Percentiles rank a stretch among this genome's conserved stretches.
Evolutionary conservation across 768 basidiomycete species (phyloP).

Genomic region (Daedaleopsis sinensis): DNA sequence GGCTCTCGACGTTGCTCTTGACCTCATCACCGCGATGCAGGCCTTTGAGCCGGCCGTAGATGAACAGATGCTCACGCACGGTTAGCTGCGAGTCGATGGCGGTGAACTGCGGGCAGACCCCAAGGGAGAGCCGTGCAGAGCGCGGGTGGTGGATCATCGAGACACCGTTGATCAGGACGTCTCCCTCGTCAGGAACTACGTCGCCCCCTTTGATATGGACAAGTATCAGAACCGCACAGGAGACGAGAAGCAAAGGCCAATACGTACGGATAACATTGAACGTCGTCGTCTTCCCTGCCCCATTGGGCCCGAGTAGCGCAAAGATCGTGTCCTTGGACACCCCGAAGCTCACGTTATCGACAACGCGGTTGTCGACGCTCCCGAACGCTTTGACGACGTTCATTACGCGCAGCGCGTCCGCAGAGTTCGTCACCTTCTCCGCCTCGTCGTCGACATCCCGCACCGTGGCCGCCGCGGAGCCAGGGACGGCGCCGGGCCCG

Average conservation of each 20-base stretch:
- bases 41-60: constrained; percentile 79
- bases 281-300: constrained; percentile 82
- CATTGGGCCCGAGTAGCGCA: constrained; percentile 79
- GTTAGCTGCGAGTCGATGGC: constrained; percentile 80
- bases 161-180: constrained; percentile 65
- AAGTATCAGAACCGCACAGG: background rate
- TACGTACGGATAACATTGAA: constrained; percentile 78
- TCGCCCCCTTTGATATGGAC: constrained; percentile 55
- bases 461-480: background rate
- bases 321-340: constrained; percentile 66
- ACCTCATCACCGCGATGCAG: constrained; percentile 53
- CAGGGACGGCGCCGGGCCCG: background rate
- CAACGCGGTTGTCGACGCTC: constrained; percentile 48
- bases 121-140: constrained; percentile 66
- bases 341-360: constrained; percentile 74
- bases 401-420: constrained; percentile 64
- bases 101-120: constrained; percentile 85
- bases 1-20: constrained; percentile 51
- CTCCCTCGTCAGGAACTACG: constrained; percentile 65
- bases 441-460: constrained; percentile 62
- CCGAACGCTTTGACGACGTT: constrained; percentile 64
- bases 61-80: constrained; percentile 72
- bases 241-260: background rate
- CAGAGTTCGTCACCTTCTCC: constrained; percentile 46
- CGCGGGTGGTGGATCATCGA: constrained; percentile 70